phyloP scores from a whole-genome alignment of 495 filamentous ascomycete species.

The Darksidea phi region DNA sequence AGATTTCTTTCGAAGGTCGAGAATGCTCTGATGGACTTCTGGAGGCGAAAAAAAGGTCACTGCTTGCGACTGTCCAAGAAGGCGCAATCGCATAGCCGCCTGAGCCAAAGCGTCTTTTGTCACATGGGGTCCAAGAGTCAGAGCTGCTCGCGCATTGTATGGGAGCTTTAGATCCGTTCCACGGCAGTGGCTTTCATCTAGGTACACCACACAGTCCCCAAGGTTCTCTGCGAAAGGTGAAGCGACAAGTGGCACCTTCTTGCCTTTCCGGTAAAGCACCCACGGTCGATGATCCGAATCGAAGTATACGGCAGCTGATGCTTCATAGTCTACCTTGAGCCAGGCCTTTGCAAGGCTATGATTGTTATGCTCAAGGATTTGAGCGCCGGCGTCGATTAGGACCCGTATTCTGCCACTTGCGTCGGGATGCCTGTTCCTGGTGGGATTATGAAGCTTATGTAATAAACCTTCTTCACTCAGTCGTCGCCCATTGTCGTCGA shows the following conservation, averaged over 20 bases:
- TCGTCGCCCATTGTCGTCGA: constrained; percentile 33
- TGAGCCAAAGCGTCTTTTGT: constrained; percentile 72
- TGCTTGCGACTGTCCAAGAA: constrained; percentile 23
- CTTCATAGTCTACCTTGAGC: constrained; percentile 43
- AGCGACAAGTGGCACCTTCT: constrained; percentile 46
- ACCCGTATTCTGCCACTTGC: constrained; percentile 41
- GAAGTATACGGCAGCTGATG: constrained; percentile 50
- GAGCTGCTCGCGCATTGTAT: constrained; percentile 55
- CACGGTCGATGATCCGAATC: constrained; percentile 44
- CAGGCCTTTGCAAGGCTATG: constrained; percentile 47
- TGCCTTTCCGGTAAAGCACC: constrained; percentile 50
- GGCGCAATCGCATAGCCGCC: constrained; percentile 40
- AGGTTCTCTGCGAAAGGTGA: constrained; percentile 63
- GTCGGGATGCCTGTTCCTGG: neutral
- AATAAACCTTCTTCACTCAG: constrained; percentile 46
- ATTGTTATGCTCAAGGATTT: constrained; percentile 52
- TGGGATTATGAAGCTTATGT: constrained; percentile 29
- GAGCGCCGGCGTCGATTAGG: constrained; percentile 55
- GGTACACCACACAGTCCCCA: constrained; percentile 63
- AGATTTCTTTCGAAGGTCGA: constrained; percentile 26
- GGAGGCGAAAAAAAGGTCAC: constrained; percentile 48
- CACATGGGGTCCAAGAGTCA: constrained; percentile 64
- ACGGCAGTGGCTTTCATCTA: constrained; percentile 72
- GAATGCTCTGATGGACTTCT: constrained; percentile 49
- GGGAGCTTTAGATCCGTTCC: constrained; percentile 71